A percentile compares a stretch with the other conserved stretches of the same genome.
Evolutionary conservation across 2,329 filamentous ascomycete species (phyloP).

Genomic region (Aspergillus felis): DNA sequence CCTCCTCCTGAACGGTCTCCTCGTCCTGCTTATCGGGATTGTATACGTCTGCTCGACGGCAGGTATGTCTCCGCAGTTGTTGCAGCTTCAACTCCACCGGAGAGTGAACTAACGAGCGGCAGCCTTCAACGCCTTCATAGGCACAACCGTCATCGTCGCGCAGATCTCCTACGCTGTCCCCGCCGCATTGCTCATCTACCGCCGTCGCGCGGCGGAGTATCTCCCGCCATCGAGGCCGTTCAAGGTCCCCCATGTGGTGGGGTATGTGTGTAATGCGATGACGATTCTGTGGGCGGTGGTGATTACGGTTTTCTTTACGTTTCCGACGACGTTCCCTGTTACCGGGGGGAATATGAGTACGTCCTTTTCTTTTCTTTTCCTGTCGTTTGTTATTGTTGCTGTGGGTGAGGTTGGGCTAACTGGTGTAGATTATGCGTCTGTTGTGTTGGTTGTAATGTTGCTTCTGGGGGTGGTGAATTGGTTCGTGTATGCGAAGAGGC

Average conservation of each 20-base stretch:
- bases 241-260: constrained; percentile 10
- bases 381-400: neutral
- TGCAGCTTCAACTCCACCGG: too few relatives aligned
- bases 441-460: constrained; percentile 16
- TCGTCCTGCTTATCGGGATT: constrained; percentile 17
- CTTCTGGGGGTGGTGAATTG: constrained; percentile 17
- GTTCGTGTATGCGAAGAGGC: constrained; percentile 15
- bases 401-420: neutral
- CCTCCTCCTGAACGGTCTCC: constrained; percentile 11
- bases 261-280: constrained; percentile 11
- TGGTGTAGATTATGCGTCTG: constrained; percentile 16
- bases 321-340: constrained; percentile 15
- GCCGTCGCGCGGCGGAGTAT: constrained; percentile 10
- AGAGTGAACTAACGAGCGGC: too few relatives aligned
- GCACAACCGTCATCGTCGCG: constrained; percentile 19
- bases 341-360: constrained; percentile 22
- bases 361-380: neutral
- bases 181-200: constrained; percentile 13
- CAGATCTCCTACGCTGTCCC: constrained; percentile 22
- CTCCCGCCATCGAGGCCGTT: constrained; percentile 14
- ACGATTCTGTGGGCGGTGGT: constrained; percentile 17
- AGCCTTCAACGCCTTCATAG: constrained; percentile 24
- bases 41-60: constrained; percentile 20
- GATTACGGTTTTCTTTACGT: constrained; percentile 18
- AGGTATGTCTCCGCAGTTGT: constrained; percentile 7